Conservation (phyloP, 1,284 basidiomycete genomes). For the Microbotryum scabiosae region DNA sequence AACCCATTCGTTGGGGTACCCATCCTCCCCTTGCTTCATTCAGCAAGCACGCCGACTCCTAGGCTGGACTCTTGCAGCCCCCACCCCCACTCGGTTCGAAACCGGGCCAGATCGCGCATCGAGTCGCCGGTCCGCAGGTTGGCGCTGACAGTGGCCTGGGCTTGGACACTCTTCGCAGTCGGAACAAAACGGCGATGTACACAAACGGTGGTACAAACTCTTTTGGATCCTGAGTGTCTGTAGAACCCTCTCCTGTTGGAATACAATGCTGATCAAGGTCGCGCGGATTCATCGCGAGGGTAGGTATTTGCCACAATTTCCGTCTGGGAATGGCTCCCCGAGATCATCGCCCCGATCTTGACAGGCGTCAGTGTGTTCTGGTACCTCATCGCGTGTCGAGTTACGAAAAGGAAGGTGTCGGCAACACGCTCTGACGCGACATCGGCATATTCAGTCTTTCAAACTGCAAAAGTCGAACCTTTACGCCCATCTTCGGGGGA, state of each 20-base stretch:
- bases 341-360: conserved; percentile 45
- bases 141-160: conserved; percentile 51
- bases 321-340: conserved; percentile 33
- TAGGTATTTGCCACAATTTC: conserved; percentile 25
- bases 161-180: conserved; percentile 44
- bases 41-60: no score
- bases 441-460: conserved; percentile 32
- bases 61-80: no score
- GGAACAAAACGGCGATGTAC: conserved; percentile 39
- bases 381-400: conserved; percentile 51
- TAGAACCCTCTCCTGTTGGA: no score
- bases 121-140: conserved; percentile 39
- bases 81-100: no score
- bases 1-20: no score
- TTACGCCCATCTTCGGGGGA: conserved; percentile 58
- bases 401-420: conserved; percentile 4
- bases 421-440: no score
- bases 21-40: no score
- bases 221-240: conserved; percentile 24
- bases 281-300: no score
- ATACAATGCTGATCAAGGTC: no score
- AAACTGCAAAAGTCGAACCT: conserved; percentile 48
- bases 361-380: conserved; percentile 47
- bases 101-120: no score
- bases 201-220: conserved; percentile 22